phyloP scores from a whole-genome alignment of 176 grass and related monocot species.

The Echinochloa phyllopogon region DNA sequence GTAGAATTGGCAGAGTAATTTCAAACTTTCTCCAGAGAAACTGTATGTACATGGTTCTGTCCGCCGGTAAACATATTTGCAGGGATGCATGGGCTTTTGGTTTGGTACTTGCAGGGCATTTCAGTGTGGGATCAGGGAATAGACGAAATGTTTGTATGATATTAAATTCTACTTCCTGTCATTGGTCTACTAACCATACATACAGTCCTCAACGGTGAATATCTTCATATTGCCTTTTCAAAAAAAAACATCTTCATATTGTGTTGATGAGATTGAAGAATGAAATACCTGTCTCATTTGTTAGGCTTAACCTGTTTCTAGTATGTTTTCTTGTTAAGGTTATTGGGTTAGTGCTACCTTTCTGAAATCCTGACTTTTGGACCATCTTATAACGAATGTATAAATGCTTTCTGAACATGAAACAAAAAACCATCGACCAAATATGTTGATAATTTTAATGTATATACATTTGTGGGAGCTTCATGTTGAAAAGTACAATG shows the following conservation, averaged over 20 bases:
- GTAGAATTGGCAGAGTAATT: background rate
- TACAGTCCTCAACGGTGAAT: background rate
- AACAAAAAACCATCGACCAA: background rate
- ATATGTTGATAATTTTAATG: background rate
- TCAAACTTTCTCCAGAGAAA: background rate
- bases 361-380: background rate
- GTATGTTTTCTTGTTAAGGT: background rate
- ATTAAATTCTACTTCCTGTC: background rate
- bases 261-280: background rate
- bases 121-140: background rate
- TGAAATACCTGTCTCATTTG: background rate
- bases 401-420: background rate
- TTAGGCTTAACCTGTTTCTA: background rate
- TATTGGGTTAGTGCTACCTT: background rate
- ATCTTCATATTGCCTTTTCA: background rate
- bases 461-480: constrained; percentile 19
- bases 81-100: background rate
- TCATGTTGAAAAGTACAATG: background rate
- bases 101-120: background rate
- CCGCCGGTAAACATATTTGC: background rate
- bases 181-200: background rate
- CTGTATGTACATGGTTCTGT: background rate
- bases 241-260: background rate
- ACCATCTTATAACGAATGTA: background rate
- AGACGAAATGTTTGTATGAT: background rate